Conservation (phyloP, 108 stramenopile genomes). For the Nitzschia sp. region DNA sequence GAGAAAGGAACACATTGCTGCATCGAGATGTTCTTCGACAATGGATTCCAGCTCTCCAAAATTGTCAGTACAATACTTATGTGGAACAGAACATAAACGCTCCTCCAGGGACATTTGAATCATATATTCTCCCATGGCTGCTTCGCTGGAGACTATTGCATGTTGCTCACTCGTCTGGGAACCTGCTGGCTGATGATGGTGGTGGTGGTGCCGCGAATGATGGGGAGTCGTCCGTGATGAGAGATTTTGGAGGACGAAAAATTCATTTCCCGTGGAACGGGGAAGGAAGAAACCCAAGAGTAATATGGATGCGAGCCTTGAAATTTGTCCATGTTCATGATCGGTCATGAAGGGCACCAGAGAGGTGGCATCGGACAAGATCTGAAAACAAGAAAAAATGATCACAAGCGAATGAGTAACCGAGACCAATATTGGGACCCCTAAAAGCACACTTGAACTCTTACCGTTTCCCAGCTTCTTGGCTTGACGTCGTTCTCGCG, state of each 20-base stretch:
- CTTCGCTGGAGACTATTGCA: neutral
- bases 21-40: constrained; percentile 31
- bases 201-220: neutral
- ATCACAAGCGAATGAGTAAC: too few species aligned
- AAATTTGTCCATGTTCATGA: constrained; percentile 40
- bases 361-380: constrained; percentile 36
- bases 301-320: constrained; percentile 38
- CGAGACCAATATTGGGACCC: too few species aligned
- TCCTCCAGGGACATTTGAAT: constrained; percentile 41
- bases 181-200: constrained; percentile 1
- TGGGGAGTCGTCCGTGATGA: neutral
- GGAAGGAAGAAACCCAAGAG: constrained; percentile 50
- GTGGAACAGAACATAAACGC: constrained; percentile 32
- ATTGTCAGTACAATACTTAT: constrained; percentile 23
- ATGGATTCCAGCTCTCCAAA: constrained; percentile 43
- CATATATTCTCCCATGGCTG: constrained; percentile 16
- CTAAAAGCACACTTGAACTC: too few species aligned
- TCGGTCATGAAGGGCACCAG: constrained; percentile 43
- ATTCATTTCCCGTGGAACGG: constrained; percentile 51
- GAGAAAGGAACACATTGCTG: constrained; percentile 37
- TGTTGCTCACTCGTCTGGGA: neutral
- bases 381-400: constrained; percentile 15
- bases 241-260: constrained; percentile 32
- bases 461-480: constrained; percentile 23
- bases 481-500: neutral